Conservation (phyloP, 139 green algal genomes). For the Trebouxia sp. region DNA sequence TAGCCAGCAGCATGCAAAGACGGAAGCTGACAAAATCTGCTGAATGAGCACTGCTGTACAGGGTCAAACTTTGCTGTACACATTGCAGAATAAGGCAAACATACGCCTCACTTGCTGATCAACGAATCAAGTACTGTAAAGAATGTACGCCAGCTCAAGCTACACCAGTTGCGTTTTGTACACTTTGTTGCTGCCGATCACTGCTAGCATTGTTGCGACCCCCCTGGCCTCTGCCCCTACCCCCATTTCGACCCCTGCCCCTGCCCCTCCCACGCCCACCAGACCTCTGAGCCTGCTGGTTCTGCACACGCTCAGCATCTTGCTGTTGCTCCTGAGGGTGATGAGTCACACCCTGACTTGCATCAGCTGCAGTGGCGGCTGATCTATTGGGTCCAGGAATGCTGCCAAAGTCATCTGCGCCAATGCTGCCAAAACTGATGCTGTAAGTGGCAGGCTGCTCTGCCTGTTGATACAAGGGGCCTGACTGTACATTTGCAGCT, state of each 20-base stretch:
- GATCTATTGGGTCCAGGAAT: background rate
- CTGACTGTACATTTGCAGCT: background rate
- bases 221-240: background rate
- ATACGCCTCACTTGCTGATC: too few relatives aligned
- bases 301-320: background rate
- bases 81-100: too few relatives aligned
- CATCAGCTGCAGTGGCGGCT: background rate
- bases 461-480: background rate
- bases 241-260: too few relatives aligned
- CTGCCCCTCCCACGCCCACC: background rate
- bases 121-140: too few relatives aligned
- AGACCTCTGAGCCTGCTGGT: background rate
- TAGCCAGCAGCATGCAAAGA: too few relatives aligned
- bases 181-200: too few relatives aligned
- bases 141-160: too few relatives aligned
- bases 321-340: background rate
- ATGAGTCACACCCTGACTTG: background rate
- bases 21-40: too few relatives aligned
- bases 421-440: conserved; percentile 25
- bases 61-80: too few relatives aligned
- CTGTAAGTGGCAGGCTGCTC: background rate
- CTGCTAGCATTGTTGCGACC: background rate
- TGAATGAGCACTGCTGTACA: too few relatives aligned
- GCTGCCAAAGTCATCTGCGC: conserved; percentile 3
- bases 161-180: too few relatives aligned